Evolutionary conservation across 495 filamentous ascomycete genomes (phyloP).

Genomic region (Articulospora tetracladia): DNA sequence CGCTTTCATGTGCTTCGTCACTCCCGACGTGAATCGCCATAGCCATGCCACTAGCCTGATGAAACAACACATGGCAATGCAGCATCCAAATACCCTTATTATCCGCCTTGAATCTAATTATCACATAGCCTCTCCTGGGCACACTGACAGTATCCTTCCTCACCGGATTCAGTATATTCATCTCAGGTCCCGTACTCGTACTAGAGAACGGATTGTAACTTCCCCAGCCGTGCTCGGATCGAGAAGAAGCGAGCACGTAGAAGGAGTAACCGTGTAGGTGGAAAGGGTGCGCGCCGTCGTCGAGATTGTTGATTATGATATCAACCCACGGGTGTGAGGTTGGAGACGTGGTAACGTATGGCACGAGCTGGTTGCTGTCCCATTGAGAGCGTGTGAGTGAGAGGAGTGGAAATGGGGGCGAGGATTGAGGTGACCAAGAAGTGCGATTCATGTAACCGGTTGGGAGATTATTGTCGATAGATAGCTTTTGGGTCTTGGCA

Average conservation of each 20-base stretch:
- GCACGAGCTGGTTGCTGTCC: constrained; percentile 39
- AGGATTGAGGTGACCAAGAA: constrained; percentile 36
- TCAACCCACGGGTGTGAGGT: constrained; percentile 44
- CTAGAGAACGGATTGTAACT: constrained; percentile 20
- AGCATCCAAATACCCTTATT: constrained; percentile 81
- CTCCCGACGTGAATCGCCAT: constrained; percentile 46
- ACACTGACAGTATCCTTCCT: constrained; percentile 54
- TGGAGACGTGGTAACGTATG: not conserved
- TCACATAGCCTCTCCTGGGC: constrained; percentile 50
- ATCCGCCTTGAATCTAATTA: constrained; percentile 54
- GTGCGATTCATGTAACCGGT: constrained; percentile 46
- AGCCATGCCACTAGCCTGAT: constrained; percentile 67
- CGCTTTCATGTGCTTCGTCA: not conserved
- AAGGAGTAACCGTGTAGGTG: constrained; percentile 74
- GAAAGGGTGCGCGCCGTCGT: constrained; percentile 55
- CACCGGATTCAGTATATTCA: constrained; percentile 38
- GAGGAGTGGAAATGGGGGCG: constrained; percentile 23
- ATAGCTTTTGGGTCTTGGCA: constrained; percentile 39
- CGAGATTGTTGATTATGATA: constrained; percentile 76
- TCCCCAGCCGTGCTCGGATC: constrained; percentile 25
- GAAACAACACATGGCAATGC: constrained; percentile 83
- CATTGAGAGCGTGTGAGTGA: constrained; percentile 32
- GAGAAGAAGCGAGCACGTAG: constrained; percentile 58
- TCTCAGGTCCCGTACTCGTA: constrained; percentile 36
- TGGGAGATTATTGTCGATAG: constrained; percentile 37